Base-by-base conservation (phyloP, 2,329 filamentous ascomycete genomes). In the Neonectria coccinea region DNA sequence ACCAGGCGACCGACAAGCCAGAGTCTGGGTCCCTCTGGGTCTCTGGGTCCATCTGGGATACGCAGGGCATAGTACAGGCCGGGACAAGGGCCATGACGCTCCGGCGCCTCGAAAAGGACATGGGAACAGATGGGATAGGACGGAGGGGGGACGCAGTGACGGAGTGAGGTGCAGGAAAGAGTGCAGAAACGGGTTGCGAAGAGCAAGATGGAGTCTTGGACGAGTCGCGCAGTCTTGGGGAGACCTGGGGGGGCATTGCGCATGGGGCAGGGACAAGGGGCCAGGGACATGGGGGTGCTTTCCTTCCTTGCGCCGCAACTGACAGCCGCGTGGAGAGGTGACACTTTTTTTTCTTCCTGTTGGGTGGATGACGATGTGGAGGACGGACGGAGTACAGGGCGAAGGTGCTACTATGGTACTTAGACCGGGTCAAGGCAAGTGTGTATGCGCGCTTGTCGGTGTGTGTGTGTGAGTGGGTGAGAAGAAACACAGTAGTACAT, bases 211-310 rank as follows among this genome's bases (percentile, higher is more conserved):
- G 56, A 55, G 53, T 54, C 20, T 36, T 57, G 59, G 16, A 18
- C 8, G 39, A 20, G 39, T 42, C 10, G n/a, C 7, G n/a, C 36
- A 18, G 39, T 18, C 39, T 42, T 42, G 39, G 39, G n/a, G 69
- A 67, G 36, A 53, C 41, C 58, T 60, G 69, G 70, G 69, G 70
- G 70, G 70, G 64, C 70, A 72, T 72, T 72, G 66, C 66, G 64
- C 69, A 70, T 69, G 66, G 70, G 69, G 69, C 70, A 72, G 44
- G 70, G 70, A 72, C 70, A 72, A 71, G 69, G 69, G 68, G 65
- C 25, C 55, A 25, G 20, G 27, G 68, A 65, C 68, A 60, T 51
- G 68, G 68, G 68, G 47, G 48, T 27, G 56, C 41, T 64, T 70
- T 71, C 42, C 63, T 62, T 59, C 60, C 56, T 70, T 72, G 62